phyloP scores from a whole-genome alignment of 805 yeast species.

The Saturnispora sekii region DNA sequence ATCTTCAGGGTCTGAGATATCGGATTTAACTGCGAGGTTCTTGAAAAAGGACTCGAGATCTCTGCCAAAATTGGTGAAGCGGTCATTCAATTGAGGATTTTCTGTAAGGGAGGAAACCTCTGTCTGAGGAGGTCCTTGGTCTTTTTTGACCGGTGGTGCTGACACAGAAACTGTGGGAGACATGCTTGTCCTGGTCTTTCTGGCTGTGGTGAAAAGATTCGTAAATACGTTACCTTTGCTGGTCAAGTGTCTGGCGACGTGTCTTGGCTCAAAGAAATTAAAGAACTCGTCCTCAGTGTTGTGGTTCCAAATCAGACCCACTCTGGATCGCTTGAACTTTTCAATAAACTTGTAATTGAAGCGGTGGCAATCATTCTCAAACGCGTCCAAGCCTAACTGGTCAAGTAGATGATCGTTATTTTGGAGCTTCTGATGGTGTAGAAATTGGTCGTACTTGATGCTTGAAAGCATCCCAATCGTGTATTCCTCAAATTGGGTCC shows the following conservation, averaged over 20 bases:
- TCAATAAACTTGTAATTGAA: conserved; percentile 32
- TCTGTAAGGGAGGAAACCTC: too few relatives aligned
- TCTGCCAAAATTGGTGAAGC: conserved; percentile 3
- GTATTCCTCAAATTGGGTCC: conserved; percentile 87
- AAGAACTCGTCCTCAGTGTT: conserved; percentile 63
- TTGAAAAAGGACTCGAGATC: conserved; percentile 8
- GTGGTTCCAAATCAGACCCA: conserved; percentile 43
- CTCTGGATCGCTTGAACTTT: conserved; percentile 45
- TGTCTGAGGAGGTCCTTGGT: too few relatives aligned
- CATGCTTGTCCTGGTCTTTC: too few relatives aligned
- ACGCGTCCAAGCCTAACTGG: conserved; percentile 16
- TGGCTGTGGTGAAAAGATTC: conserved; percentile 7
- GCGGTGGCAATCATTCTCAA: conserved; percentile 18
- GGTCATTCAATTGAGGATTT: not conserved
- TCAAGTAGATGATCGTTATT: conserved; percentile 1
- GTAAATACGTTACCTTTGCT: conserved; percentile 5
- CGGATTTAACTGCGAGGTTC: not conserved
- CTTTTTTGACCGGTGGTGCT: too few relatives aligned
- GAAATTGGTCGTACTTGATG: conserved; percentile 57
- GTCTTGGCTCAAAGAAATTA: conserved; percentile 29
- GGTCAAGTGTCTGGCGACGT: conserved; percentile 15
- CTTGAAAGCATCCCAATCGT: conserved; percentile 65
- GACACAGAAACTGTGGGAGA: too few relatives aligned
- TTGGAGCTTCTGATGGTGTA: conserved; percentile 13
- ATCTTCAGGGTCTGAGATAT: not conserved